Conservation (phyloP, 2,329 filamentous ascomycete species). For the Helminthosporium solani region DNA sequence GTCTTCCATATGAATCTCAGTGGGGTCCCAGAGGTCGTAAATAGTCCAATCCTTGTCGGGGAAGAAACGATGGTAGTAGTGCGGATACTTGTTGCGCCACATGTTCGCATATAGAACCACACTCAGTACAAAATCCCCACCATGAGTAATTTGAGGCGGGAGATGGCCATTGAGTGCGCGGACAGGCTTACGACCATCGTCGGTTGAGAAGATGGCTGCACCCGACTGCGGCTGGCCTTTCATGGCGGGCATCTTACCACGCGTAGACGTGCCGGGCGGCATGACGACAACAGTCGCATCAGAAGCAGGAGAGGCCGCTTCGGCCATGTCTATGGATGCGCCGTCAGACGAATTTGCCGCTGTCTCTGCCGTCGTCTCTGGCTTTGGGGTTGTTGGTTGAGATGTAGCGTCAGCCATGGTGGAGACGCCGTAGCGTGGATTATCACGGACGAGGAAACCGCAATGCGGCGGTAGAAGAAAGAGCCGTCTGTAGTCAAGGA, state of each 20-base stretch:
- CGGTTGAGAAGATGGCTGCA: constrained; percentile 34
- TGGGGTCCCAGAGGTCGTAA: constrained; percentile 36
- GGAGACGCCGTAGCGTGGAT: neutral
- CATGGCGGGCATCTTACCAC: neutral
- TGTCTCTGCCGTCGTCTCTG: neutral
- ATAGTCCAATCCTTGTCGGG: constrained; percentile 26
- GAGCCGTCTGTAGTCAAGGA: neutral
- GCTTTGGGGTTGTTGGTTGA: constrained; percentile 4
- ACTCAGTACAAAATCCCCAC: constrained; percentile 17
- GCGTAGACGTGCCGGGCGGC: constrained; percentile 1
- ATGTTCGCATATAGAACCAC: constrained; percentile 22
- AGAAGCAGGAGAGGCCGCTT: constrained; percentile 7
- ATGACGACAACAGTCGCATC: constrained; percentile 11
- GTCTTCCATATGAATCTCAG: constrained; percentile 36
- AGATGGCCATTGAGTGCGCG: constrained; percentile 14
- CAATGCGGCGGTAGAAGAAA: neutral
- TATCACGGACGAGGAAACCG: constrained; percentile 1
- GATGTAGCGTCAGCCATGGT: constrained; percentile 6
- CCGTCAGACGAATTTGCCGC: constrained; percentile 5
- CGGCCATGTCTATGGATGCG: neutral
- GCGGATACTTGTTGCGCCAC: constrained; percentile 26
- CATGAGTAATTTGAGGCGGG: constrained; percentile 26
- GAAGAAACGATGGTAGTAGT: constrained; percentile 29
- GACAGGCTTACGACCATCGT: constrained; percentile 20
- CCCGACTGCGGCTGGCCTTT: constrained; percentile 9